Evolutionary conservation across 371 early-diverging fungal genomes (phyloP).

Genomic region (Actinomortierella wolfii): DNA sequence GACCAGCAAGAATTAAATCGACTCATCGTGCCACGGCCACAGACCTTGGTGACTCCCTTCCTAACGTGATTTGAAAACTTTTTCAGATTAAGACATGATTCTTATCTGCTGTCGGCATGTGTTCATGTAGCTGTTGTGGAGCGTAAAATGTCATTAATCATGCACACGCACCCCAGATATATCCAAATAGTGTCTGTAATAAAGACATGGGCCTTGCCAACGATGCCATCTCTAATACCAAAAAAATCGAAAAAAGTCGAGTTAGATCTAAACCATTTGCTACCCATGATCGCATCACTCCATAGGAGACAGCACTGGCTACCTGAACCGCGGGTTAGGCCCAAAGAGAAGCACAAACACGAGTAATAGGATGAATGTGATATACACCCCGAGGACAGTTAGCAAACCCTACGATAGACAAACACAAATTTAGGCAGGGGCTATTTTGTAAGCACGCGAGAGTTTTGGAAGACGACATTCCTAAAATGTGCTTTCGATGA

Average conservation of each 20-base stretch:
- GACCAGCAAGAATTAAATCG: slow-evolving; percentile 33
- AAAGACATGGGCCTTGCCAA: slow-evolving; percentile 45
- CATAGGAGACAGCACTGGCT: slow-evolving; percentile 10
- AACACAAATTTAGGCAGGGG: neutral
- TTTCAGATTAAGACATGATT: too few relatives aligned
- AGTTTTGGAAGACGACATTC: too few relatives aligned
- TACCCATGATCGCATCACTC: too few relatives aligned
- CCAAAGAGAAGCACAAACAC: slow-evolving; percentile 55
- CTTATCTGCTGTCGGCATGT: too few relatives aligned
- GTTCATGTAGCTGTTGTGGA: too few relatives aligned
- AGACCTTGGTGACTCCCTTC: slow-evolving; percentile 21
- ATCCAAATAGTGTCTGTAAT: slow-evolving; percentile 49
- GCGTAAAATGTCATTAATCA: too few relatives aligned
- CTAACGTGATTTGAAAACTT: too few relatives aligned
- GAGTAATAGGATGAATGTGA: slow-evolving; percentile 41
- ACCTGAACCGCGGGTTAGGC: slow-evolving; percentile 53
- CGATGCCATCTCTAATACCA: slow-evolving; percentile 29
- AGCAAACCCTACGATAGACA: slow-evolving; percentile 20
- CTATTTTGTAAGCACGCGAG: too few relatives aligned
- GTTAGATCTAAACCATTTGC: neutral
- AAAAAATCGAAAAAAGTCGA: neutral
- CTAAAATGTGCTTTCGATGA: too few relatives aligned
- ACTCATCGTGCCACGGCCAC: slow-evolving; percentile 16
- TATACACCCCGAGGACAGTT: slow-evolving; percentile 40
- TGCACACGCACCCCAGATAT: slow-evolving; percentile 12